Evolutionary conservation across 768 basidiomycete genomes (phyloP).

Genomic region (Naganishia antarctica): DNA sequence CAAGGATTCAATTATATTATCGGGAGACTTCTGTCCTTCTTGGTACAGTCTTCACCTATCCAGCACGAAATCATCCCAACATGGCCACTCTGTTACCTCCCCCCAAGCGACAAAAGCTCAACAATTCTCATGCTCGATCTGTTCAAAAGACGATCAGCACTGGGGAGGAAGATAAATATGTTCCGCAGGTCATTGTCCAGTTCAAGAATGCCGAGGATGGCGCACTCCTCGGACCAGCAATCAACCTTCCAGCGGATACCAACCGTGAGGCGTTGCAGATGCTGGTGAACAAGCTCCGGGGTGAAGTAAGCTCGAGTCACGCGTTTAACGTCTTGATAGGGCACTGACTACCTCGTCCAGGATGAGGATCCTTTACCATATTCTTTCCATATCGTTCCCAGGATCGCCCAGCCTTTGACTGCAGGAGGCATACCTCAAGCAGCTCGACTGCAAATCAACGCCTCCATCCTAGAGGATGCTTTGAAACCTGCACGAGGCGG

Average conservation of each 20-base stretch:
- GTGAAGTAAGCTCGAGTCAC: conserved; percentile 55
- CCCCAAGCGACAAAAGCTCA: conserved; percentile 78
- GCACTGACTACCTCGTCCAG: conserved; percentile 44
- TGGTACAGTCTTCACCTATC: too few species aligned
- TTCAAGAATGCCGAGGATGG: conserved; percentile 88
- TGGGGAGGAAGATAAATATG: conserved; percentile 46
- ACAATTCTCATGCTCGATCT: conserved; percentile 57
- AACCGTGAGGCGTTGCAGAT: conserved; percentile 75
- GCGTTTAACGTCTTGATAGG: background rate
- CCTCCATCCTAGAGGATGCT: conserved; percentile 76
- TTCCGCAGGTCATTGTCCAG: conserved; percentile 77
- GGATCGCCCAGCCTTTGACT: conserved; percentile 32
- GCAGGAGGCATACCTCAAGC: conserved; percentile 52
- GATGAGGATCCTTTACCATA: conserved; percentile 89
- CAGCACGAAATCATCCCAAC: background rate
- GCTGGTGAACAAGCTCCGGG: conserved; percentile 79
- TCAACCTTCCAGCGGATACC: conserved; percentile 83
- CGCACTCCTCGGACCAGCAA: conserved; percentile 70
- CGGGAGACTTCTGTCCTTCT: too few species aligned
- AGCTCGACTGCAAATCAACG: conserved; percentile 74
- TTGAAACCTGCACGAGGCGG: conserved; percentile 55
- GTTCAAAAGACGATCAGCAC: conserved; percentile 48
- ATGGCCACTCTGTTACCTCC: conserved; percentile 86
- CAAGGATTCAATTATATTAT: too few species aligned
- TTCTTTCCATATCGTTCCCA: conserved; percentile 68